phyloP scores from a whole-genome alignment of 75 land plant genomes.

The Cunninghamia lanceolata region DNA sequence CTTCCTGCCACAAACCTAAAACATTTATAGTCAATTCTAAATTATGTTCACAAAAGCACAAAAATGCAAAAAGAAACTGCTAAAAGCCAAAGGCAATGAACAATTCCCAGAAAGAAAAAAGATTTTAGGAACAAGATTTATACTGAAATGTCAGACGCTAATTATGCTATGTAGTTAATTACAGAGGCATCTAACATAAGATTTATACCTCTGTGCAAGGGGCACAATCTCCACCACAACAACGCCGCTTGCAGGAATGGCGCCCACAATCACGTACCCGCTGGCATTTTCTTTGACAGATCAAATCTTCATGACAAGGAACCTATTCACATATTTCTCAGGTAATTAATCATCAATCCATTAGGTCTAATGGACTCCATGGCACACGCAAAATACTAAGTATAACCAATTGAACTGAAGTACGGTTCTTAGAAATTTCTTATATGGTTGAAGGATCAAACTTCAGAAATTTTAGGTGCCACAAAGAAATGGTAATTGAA shows the following conservation, averaged over 20 bases:
- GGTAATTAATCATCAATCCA: neutral
- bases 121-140: neutral
- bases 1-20: conserved; percentile 84
- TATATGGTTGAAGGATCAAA: neutral
- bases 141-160: too few species aligned
- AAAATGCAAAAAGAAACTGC: neutral
- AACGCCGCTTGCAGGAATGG: conserved; percentile 91
- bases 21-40: conserved; percentile 8
- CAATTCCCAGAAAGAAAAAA: neutral
- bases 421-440: neutral
- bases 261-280: conserved; percentile 79
- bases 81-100: neutral
- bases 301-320: conserved; percentile 89
- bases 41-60: neutral
- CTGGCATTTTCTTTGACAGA: conserved; percentile 91
- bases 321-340: conserved; percentile 41
- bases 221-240: conserved; percentile 98
- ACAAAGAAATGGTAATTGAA: neutral
- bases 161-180: neutral
- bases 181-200: neutral
- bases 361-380: neutral
- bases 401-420: neutral
- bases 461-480: neutral
- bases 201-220: conserved; percentile 86
- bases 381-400: neutral